Evolutionary conservation across 805 yeast species (phyloP).

Genomic region (Pichia eremophila): DNA sequence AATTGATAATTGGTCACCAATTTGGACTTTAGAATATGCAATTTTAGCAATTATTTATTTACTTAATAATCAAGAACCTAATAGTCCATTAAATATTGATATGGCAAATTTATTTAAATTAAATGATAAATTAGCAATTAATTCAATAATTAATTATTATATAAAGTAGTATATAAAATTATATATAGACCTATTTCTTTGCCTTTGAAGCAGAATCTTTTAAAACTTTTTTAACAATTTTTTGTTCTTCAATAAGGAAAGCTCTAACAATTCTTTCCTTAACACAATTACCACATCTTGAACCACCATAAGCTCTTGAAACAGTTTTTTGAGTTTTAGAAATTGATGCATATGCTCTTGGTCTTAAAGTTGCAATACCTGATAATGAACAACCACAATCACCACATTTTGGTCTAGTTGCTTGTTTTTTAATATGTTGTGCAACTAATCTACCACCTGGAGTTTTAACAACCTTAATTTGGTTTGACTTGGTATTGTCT

Average conservation of each 20-base stretch:
- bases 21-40: conserved; percentile 52
- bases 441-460: conserved; percentile 99
- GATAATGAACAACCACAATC: conserved; percentile 65
- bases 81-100: conserved; percentile 64
- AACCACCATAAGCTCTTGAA: conserved; percentile 99
- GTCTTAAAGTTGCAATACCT: conserved; percentile 87
- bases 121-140: conserved; percentile 36
- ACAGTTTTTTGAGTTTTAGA: conserved; percentile 97
- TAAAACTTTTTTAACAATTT: conserved; percentile 98
- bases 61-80: conserved; percentile 57
- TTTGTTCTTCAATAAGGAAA: conserved; percentile 99
- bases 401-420: conserved; percentile 83
- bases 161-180: background rate
- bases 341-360: conserved; percentile 92
- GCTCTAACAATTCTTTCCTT: conserved; percentile 99
- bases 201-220: conserved; percentile 80
- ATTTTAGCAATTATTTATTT: conserved; percentile 50
- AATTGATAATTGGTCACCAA: conserved; percentile 55
- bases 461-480: conserved; percentile 99
- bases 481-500: conserved; percentile 99
- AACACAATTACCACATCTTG: conserved; percentile 96
- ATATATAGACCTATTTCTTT: conserved; percentile 14
- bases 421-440: conserved; percentile 91
- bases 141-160: conserved; percentile 34
- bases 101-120: conserved; percentile 49